Conservation (phyloP, 805 yeast genomes). For the Wickerhamomyces rabaulensis region DNA sequence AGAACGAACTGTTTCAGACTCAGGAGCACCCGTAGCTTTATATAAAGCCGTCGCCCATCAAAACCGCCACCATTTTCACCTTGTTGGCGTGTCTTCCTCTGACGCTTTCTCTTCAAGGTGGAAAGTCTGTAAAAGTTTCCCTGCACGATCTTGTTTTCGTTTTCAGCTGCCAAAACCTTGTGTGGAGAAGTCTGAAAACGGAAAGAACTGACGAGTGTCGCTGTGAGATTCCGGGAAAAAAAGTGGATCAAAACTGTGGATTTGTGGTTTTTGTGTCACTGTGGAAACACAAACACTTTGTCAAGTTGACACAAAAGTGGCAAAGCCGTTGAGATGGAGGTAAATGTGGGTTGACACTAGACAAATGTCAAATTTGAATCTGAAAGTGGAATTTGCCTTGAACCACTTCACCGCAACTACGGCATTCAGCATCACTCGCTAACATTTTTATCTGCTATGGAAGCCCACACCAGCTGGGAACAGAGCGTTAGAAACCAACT, state of each 20-base stretch:
- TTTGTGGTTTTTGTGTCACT: not conserved
- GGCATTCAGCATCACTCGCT: not conserved
- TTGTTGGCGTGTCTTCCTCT: not conserved
- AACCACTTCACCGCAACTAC: not conserved
- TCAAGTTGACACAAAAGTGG: not conserved
- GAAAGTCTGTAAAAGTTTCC: not conserved
- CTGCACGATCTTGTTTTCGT: not conserved
- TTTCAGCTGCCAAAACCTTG: no score
- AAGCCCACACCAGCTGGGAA: not conserved
- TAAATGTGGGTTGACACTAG: not conserved
- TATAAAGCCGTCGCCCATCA: not conserved
- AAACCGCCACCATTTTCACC: no score
- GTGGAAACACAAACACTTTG: not conserved
- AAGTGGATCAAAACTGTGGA: not conserved
- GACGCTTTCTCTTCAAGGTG: not conserved
- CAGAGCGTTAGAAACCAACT: constrained; percentile 4
- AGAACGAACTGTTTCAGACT: no score
- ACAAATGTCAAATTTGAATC: not conserved
- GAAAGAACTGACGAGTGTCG: not conserved
- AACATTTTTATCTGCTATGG: not conserved
- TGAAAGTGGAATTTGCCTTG: not conserved
- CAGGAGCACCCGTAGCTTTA: not conserved
- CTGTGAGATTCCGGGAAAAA: not conserved
- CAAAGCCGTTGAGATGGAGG: not conserved
- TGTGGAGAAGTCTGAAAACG: not conserved